Evolutionary conservation across 2,329 filamentous ascomycete genomes (phyloP).

Genomic region (Orbilia oligospora): DNA sequence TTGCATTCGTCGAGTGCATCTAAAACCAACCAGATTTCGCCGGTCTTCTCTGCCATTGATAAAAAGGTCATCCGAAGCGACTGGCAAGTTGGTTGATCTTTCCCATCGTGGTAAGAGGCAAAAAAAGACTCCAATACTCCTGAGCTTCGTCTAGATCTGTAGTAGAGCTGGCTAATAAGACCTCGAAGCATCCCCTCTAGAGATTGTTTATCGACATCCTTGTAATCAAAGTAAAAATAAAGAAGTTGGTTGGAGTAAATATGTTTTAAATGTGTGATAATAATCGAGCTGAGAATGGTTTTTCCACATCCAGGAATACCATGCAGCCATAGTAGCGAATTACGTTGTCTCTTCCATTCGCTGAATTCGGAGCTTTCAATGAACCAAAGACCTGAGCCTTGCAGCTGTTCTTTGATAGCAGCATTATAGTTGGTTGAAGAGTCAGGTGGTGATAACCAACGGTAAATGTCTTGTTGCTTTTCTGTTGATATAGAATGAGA

Average conservation of each 20-base stretch:
- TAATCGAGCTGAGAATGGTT: constrained; percentile 67
- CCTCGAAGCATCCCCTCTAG: constrained; percentile 66
- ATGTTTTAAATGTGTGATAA: constrained; percentile 65
- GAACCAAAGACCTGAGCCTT: constrained; percentile 66
- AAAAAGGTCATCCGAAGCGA: constrained; percentile 62
- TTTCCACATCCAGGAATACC: constrained; percentile 69
- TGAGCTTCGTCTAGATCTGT: constrained; percentile 58
- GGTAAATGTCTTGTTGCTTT: constrained; percentile 32
- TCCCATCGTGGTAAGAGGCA: constrained; percentile 56
- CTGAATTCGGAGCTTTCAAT: constrained; percentile 64
- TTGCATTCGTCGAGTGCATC: constrained; percentile 66
- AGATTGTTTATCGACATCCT: constrained; percentile 66
- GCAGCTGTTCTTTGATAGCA: constrained; percentile 65
- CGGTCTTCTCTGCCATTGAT: constrained; percentile 64
- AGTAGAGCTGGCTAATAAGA: constrained; percentile 66
- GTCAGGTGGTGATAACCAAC: constrained; percentile 67
- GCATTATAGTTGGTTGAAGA: constrained; percentile 66
- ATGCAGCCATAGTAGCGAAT: constrained; percentile 67
- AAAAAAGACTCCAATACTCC: constrained; percentile 64
- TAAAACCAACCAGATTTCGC: constrained; percentile 63
- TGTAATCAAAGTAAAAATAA: constrained; percentile 68
- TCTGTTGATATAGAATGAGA: not conserved
- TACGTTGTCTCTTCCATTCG: constrained; percentile 65
- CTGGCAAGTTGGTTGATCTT: constrained; percentile 64
- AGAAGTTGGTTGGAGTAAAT: not conserved